These are phyloP conservation scores for Botrytis aclada DNA, from an alignment of 2,329 filamentous ascomycete species.

Conservation along the genomic window DNA sequence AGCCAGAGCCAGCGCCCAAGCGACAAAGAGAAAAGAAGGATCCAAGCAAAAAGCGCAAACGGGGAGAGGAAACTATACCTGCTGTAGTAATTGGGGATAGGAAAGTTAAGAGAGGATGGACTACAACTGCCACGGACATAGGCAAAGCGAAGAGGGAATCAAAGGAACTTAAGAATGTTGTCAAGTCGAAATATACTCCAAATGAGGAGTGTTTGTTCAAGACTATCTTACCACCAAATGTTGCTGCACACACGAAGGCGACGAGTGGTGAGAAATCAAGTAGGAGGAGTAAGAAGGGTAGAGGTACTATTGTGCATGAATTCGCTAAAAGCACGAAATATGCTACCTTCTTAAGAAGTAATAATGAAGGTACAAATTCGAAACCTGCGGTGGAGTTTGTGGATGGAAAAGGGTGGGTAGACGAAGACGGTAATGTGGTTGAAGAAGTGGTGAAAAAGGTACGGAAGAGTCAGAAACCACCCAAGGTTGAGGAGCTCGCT, in stretches of 20 bases:
- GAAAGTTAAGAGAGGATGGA: constrained; percentile 43
- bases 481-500: constrained; percentile 6
- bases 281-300: constrained; percentile 57
- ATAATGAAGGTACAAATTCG: constrained; percentile 42
- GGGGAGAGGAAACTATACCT: constrained; percentile 50
- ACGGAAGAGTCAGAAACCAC: background rate
- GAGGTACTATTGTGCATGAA: constrained; percentile 74
- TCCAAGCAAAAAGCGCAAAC: constrained; percentile 47
- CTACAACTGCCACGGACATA: constrained; percentile 49
- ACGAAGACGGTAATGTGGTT: constrained; percentile 72
- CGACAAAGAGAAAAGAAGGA: constrained; percentile 44
- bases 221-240: constrained; percentile 66
- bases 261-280: constrained; percentile 38
- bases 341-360: constrained; percentile 73
- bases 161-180: constrained; percentile 55
- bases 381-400: constrained; percentile 64
- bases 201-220: constrained; percentile 82
- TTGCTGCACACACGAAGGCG: constrained; percentile 40
- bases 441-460: constrained; percentile 46
- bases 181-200: constrained; percentile 76
- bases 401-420: constrained; percentile 85
- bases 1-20: constrained; percentile 39
- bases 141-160: constrained; percentile 49
- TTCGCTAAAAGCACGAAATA: constrained; percentile 83
- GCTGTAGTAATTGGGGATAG: constrained; percentile 67